Conservation (phyloP, 257 asterid genomes). For the Salvia splendens region DNA sequence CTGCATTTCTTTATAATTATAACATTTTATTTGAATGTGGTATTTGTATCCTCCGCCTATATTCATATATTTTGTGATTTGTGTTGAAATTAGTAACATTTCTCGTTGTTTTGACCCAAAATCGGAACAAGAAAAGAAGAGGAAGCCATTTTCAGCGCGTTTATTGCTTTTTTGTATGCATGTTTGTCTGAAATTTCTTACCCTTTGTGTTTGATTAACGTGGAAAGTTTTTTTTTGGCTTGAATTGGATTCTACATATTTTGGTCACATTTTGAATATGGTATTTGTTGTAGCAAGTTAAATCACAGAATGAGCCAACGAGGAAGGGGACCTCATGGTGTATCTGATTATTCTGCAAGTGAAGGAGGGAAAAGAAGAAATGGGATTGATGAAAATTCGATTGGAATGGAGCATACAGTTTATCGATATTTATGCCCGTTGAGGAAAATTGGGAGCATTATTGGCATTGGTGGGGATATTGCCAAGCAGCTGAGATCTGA, state of each 20-base stretch:
- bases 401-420: conserved; percentile 77
- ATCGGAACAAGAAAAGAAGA: background rate
- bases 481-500: conserved; percentile 83
- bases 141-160: background rate
- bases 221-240: conserved; percentile 8
- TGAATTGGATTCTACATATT: conserved; percentile 9
- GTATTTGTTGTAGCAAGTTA: conserved; percentile 28
- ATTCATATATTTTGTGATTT: conserved; percentile 16
- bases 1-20: conserved; percentile 11
- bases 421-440: conserved; percentile 76
- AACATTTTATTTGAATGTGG: conserved; percentile 27
- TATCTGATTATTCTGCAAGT: conserved; percentile 51
- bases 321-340: conserved; percentile 50
- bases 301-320: conserved; percentile 58
- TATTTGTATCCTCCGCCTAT: no score
- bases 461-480: conserved; percentile 89
- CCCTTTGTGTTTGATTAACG: background rate
- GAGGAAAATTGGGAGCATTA: conserved; percentile 80
- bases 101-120: background rate
- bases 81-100: conserved; percentile 17
- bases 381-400: conserved; percentile 54
- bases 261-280: conserved; percentile 22
- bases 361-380: conserved; percentile 62
- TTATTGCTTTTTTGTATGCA: background rate
- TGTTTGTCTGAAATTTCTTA: background rate